Base-by-base conservation (phyloP, 1,284 basidiomycete species). In the Austroboletus novae-zelandiae region DNA sequence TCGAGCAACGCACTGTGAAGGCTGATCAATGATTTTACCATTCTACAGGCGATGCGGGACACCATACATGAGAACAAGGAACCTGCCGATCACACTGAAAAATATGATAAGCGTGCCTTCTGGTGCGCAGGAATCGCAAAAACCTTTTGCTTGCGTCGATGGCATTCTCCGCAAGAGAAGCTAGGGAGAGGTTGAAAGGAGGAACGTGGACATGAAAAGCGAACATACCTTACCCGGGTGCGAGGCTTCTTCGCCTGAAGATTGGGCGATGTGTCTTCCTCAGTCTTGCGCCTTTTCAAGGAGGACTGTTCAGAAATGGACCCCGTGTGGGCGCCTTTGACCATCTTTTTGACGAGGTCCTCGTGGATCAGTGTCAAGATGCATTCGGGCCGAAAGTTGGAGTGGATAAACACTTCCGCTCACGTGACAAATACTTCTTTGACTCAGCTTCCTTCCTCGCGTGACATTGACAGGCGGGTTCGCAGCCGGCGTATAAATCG, bases 111-210 rank as follows among this genome's bases (percentile, higher is more conserved):
- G 61, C 52, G 49, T 50, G 53, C 42, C 52, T 15, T 37, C 9
- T 13, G 4, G 13, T 48, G 48, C 37, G 49, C 36, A 54, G 5
- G 42, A 39, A 36, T 43, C 15, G 5, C 17, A 32, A 47, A 44
- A 41, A 86, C 88, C 79, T 90, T 90, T 70, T 91, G 88, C 65
- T 91, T 91, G 53, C 88, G 75, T 27, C 88, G 80, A 72, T 91
- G 89, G 57, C 89, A 91, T 71, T 91, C 88, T 32, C 88, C 87
- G 53, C 88, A 91, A n/a, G 88, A 90, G 58, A 89, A 91, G 66
- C 89, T 90, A 61, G 43, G 40, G 37, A 39, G 18, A 47, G n/a
- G 15, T 32, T 57, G 48, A 55, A 37, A 37, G 50, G 47, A 39
- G 25, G 37, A 5, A 30, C 27, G 29, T 47, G 34, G n/a, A 40